phyloP scores from a whole-genome alignment of 2,329 filamentous ascomycete genomes.

The Sclerotinia glacialis region DNA sequence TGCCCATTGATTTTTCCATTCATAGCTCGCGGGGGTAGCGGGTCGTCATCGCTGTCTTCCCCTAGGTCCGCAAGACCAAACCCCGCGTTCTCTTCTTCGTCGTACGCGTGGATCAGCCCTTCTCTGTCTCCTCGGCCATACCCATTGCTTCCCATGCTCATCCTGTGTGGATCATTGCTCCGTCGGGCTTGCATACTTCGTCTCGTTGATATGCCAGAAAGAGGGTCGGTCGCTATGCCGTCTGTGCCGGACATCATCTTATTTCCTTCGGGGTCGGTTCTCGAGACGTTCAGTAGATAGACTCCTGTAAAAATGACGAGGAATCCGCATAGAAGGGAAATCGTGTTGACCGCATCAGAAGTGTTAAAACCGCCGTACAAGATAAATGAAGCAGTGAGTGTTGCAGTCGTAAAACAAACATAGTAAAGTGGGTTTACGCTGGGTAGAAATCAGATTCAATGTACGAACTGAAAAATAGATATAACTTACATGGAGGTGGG shows the following conservation, averaged over 20 bases:
- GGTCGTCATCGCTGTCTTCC: slow-evolving; percentile 66
- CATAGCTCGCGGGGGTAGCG: slow-evolving; percentile 23
- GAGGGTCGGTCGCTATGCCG: slow-evolving; percentile 84
- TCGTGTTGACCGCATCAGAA: slow-evolving; percentile 82
- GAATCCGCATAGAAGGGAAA: slow-evolving; percentile 90
- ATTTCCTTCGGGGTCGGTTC: slow-evolving; percentile 80
- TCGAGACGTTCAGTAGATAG: slow-evolving; percentile 93
- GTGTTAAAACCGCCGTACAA: slow-evolving; percentile 97
- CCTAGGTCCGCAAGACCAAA: slow-evolving; percentile 78
- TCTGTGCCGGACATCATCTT: slow-evolving; percentile 65
- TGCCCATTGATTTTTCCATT: slow-evolving; percentile 37
- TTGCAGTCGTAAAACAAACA: slow-evolving; percentile 94
- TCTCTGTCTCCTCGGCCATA: slow-evolving; percentile 65
- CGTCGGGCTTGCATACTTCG: slow-evolving; percentile 89
- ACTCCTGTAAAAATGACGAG: slow-evolving; percentile 93
- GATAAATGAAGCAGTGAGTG: slow-evolving; percentile 90
- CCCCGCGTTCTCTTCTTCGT: slow-evolving; percentile 71
- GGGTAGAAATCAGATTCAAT: slow-evolving; percentile 9
- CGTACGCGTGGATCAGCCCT: slow-evolving; percentile 83
- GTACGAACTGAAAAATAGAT: background rate
- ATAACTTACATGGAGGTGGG: slow-evolving; percentile 86
- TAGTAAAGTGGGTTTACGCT: slow-evolving; percentile 83
- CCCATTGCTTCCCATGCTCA: slow-evolving; percentile 60
- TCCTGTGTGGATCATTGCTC: slow-evolving; percentile 59
- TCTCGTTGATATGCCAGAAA: slow-evolving; percentile 85